phyloP scores from a whole-genome alignment of 305 asterid species.

The Rubia peregrina region DNA sequence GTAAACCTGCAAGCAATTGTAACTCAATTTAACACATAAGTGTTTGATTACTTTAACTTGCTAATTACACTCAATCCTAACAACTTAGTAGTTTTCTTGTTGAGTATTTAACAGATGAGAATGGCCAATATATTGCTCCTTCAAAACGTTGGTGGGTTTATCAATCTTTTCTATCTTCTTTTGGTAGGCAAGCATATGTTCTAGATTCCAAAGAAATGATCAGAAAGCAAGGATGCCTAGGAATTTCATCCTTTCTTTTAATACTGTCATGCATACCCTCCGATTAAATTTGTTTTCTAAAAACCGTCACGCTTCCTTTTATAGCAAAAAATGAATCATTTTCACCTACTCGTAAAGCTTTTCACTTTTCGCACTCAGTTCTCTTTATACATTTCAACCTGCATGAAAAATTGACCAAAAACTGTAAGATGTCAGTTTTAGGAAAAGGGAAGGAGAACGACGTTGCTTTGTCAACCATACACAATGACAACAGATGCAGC shows the following conservation, averaged over 20 bases:
- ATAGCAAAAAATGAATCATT: too few species aligned
- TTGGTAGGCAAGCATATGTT: not conserved
- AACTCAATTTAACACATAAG: too few species aligned
- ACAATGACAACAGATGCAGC: not conserved
- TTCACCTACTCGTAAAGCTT: not conserved
- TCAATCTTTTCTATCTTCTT: not conserved
- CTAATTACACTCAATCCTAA: too few species aligned
- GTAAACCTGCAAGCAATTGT: too few species aligned
- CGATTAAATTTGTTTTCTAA: too few species aligned
- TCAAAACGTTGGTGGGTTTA: not conserved
- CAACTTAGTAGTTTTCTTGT: not conserved
- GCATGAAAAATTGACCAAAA: not conserved
- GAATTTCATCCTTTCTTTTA: not conserved
- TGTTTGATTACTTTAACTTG: too few species aligned
- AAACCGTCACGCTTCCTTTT: not conserved
- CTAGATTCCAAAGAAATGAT: not conserved
- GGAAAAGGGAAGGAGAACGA: not conserved
- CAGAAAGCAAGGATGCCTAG: not conserved
- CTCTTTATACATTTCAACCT: too few species aligned
- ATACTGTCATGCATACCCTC: not conserved
- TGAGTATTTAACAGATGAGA: too few species aligned
- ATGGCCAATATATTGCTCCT: not conserved
- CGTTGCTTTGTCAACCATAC: conserved; percentile 4
- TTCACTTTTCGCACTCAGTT: not conserved
- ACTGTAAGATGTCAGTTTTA: not conserved